A percentile compares a stretch with the other conserved stretches of the same genome.
These are phyloP conservation scores for Panicum miliaceum DNA, from an alignment of 176 grass and related monocot species.

Conservation along the genomic window DNA sequence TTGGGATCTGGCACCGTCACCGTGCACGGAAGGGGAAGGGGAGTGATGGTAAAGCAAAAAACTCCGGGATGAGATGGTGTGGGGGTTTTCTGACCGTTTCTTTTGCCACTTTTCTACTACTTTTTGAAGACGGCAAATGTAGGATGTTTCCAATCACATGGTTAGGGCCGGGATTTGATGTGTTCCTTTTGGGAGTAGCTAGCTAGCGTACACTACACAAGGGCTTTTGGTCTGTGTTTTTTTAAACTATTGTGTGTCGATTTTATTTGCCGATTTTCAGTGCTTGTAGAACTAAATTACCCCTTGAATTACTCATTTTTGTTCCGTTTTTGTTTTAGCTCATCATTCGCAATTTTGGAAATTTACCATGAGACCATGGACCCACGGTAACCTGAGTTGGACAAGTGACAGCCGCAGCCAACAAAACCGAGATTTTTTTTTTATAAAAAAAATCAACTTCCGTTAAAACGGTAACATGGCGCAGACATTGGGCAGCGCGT, in stretches of 20 bases:
- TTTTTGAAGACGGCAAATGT: not conserved
- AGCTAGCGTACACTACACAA: not conserved
- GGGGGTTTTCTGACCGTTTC: not conserved
- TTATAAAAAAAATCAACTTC: not conserved
- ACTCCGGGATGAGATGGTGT: not conserved
- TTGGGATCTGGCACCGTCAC: constrained; percentile 21
- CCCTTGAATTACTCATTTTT: too few relatives aligned
- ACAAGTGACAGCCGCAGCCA: too few relatives aligned
- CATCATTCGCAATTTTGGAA: not conserved
- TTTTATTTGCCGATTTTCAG: not conserved
- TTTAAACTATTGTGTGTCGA: not conserved
- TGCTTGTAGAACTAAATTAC: not conserved
- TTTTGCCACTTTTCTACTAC: not conserved
- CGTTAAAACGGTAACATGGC: not conserved
- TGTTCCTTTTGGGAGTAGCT: not conserved
- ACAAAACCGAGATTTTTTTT: too few relatives aligned
- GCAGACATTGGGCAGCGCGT: not conserved
- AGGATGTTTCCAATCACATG: not conserved
- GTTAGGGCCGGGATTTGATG: not conserved
- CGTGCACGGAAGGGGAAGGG: constrained; percentile 17
- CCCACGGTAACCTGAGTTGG: not conserved
- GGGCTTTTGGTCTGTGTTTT: not conserved
- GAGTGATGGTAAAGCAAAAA: not conserved
- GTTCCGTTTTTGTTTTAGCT: not conserved
- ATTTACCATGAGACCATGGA: too few relatives aligned